A percentile compares a stretch with the other conserved stretches of the same genome.
Conservation (phyloP, 176 grass and related monocot genomes). For the Triticum dicoccoides region DNA sequence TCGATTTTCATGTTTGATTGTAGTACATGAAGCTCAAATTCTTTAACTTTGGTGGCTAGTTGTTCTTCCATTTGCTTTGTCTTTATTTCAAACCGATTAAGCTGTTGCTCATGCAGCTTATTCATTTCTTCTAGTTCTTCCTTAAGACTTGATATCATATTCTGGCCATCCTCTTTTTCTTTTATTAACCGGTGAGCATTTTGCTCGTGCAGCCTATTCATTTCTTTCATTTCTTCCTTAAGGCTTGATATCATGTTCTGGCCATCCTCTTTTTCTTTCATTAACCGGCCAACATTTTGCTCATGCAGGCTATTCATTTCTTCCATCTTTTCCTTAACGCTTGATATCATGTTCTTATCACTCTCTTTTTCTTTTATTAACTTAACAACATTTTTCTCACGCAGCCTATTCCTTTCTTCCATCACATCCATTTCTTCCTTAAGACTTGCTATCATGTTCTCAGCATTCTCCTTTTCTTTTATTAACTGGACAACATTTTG, state of each 20-base stretch:
- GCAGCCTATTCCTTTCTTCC: slow-evolving; percentile 62
- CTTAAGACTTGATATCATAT: neutral
- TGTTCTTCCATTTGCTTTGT: slow-evolving; percentile 57
- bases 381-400: slow-evolving; percentile 49
- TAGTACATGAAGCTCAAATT: slow-evolving; percentile 60
- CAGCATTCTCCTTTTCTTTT: slow-evolving; percentile 61
- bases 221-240: slow-evolving; percentile 59
- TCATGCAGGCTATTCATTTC: slow-evolving; percentile 41
- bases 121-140: slow-evolving; percentile 64
- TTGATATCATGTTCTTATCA: slow-evolving; percentile 46
- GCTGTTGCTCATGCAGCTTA: slow-evolving; percentile 43
- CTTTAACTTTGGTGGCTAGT: slow-evolving; percentile 48
- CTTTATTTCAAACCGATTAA: slow-evolving; percentile 45
- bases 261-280: slow-evolving; percentile 54
- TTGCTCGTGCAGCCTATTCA: slow-evolving; percentile 41
- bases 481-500: slow-evolving; percentile 46
- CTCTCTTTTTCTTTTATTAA: slow-evolving; percentile 65
- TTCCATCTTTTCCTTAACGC: slow-evolving; percentile 62
- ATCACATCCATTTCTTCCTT: slow-evolving; percentile 63
- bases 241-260: slow-evolving; percentile 24
- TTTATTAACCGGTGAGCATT: slow-evolving; percentile 43
- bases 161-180: slow-evolving; percentile 49
- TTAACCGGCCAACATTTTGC: slow-evolving; percentile 36
- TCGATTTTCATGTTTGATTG: slow-evolving; percentile 66
- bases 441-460: slow-evolving; percentile 43